These are phyloP conservation scores for Phytophthora hybrid DNA, from an alignment of 352 stramenopile genomes.

Conservation along the genomic window DNA sequence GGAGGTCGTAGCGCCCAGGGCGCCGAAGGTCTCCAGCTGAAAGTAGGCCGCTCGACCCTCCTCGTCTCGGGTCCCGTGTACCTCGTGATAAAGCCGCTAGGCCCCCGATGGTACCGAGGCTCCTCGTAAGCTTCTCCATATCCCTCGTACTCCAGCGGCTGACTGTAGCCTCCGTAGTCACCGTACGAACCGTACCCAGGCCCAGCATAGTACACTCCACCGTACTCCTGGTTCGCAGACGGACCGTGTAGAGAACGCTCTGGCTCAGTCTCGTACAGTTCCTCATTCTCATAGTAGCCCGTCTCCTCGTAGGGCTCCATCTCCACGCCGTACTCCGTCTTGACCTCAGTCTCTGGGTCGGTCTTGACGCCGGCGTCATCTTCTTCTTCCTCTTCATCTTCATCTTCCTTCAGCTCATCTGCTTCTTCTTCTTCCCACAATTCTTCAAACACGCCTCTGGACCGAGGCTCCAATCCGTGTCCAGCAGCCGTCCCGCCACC, in stretches of 20 bases:
- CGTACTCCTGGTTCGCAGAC: too few relatives aligned
- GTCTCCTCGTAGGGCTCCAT: background rate
- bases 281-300: background rate
- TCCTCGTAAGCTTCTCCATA: background rate
- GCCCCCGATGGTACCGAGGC: background rate
- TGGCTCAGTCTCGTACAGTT: background rate
- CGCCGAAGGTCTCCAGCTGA: background rate
- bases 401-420: background rate
- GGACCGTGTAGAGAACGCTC: background rate
- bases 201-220: background rate
- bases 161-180: background rate
- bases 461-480: background rate
- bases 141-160: background rate
- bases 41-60: too few relatives aligned
- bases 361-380: too few relatives aligned
- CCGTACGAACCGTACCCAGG: background rate
- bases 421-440: background rate
- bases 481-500: background rate
- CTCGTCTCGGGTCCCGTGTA: background rate
- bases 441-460: background rate
- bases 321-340: background rate
- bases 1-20: background rate
- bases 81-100: background rate
- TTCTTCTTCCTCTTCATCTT: background rate
- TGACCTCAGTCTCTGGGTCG: too few relatives aligned